Percentiles rank a stretch among this genome's conserved stretches.
phyloP scores from a whole-genome alignment of 1,284 basidiomycete genomes.

The Sporisorium sorghi region DNA sequence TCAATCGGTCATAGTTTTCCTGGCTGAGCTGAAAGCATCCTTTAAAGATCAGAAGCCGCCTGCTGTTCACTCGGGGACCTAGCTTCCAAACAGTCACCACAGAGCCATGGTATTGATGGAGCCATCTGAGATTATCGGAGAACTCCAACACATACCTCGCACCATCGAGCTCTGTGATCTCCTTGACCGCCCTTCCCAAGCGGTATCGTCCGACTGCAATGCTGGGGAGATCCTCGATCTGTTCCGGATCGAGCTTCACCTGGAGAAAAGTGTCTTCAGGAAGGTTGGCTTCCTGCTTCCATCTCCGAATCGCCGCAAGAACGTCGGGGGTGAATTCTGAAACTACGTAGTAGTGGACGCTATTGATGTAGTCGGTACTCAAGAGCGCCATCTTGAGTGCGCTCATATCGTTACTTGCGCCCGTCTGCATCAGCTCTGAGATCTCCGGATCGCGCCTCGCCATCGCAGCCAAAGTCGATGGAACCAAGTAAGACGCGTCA shows the following conservation, averaged over 20 bases:
- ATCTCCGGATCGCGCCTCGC: background rate
- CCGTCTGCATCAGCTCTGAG: background rate
- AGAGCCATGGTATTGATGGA: background rate
- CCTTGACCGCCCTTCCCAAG: background rate
- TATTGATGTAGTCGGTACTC: background rate
- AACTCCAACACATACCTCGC: conserved; percentile 9
- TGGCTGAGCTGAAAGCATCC: background rate
- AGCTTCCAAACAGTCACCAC: conserved; percentile 2
- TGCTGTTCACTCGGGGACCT: background rate
- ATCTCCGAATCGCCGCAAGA: background rate
- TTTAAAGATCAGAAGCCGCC: conserved; percentile 4
- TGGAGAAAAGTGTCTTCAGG: background rate
- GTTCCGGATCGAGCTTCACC: background rate
- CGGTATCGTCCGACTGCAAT: background rate
- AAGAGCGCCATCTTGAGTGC: background rate
- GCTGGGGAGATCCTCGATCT: background rate
- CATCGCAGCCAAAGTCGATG: background rate
- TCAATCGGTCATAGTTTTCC: no score
- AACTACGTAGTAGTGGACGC: background rate
- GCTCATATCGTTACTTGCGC: no score
- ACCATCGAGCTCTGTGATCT: background rate
- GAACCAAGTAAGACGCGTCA: background rate
- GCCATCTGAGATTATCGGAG: background rate
- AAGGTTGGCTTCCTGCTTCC: background rate
- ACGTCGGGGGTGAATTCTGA: background rate